phyloP scores from a whole-genome alignment of 495 filamentous ascomycete species.

The Penicillium lagena region DNA sequence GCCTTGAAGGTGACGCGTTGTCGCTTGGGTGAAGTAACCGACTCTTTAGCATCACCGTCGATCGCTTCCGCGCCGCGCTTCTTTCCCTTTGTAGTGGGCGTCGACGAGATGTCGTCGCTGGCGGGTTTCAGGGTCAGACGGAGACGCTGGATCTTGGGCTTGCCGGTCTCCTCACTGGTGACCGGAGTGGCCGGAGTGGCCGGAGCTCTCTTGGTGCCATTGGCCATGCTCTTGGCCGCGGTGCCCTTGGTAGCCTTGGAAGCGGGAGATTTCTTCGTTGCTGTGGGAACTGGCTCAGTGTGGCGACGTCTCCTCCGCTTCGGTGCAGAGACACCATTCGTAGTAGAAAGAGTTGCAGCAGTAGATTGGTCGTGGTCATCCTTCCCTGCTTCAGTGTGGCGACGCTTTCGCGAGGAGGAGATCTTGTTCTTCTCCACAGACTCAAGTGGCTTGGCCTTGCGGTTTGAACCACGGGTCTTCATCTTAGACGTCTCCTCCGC shows the following conservation, averaged over 20 bases:
- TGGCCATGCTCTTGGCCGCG: background rate
- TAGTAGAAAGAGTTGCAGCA: too few species aligned
- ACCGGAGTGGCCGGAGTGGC: background rate
- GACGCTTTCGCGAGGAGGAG: slow-evolving; percentile 4
- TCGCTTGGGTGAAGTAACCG: background rate
- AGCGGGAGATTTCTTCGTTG: background rate
- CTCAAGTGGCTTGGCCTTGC: background rate
- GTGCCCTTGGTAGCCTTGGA: background rate
- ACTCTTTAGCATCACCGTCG: background rate
- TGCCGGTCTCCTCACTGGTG: background rate
- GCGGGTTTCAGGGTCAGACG: slow-evolving; percentile 11
- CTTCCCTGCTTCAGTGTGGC: background rate
- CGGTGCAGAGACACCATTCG: too few species aligned
- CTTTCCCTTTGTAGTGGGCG: background rate
- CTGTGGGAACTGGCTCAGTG: background rate
- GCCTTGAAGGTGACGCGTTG: background rate
- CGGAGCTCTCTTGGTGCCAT: background rate
- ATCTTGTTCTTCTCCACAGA: slow-evolving; percentile 6
- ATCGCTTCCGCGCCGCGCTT: background rate
- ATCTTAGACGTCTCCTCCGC: slow-evolving; percentile 4
- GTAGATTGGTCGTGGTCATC: background rate
- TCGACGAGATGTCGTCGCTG: background rate
- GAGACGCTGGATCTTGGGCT: slow-evolving; percentile 10
- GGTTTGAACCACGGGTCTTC: background rate
- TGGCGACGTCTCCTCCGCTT: slow-evolving; percentile 1